A percentile compares a stretch with the other conserved stretches of the same genome.
These are phyloP conservation scores for Rhodomyrtus psidioides DNA, from an alignment of 441 rosid genomes.

Conservation along the genomic window DNA sequence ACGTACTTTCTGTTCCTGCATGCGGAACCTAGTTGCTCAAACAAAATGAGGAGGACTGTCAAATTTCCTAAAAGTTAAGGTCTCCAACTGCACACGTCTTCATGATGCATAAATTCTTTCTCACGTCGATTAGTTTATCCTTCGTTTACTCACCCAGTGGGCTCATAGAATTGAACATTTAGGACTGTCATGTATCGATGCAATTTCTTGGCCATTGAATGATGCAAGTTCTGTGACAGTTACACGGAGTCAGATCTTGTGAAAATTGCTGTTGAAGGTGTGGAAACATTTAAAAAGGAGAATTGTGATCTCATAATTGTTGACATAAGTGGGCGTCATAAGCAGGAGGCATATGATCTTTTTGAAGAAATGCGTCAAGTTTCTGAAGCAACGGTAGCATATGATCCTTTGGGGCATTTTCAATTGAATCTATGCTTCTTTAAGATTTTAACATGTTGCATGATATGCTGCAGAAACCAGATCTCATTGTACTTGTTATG, in stretches of 20 bases:
- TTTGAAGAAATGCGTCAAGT: conserved; percentile 98
- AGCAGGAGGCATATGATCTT: conserved; percentile 87
- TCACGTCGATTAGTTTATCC: background rate
- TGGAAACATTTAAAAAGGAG: conserved; percentile 83
- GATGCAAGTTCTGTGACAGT: conserved; percentile 20
- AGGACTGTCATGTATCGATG: background rate
- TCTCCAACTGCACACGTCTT: background rate
- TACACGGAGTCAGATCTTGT: conserved; percentile 92
- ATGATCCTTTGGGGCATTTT: background rate
- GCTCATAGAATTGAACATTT: background rate
- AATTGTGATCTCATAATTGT: conserved; percentile 91
- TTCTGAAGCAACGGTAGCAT: conserved; percentile 79
- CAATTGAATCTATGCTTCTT: background rate
- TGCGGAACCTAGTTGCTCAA: too few relatives aligned
- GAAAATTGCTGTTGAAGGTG: conserved; percentile 87
- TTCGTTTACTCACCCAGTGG: background rate
- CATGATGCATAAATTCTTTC: background rate
- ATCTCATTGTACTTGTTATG: conserved; percentile 88
- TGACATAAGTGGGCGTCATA: conserved; percentile 91
- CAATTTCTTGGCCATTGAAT: background rate
- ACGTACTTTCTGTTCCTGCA: too few relatives aligned
- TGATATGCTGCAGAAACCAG: conserved; percentile 61
- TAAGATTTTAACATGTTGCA: background rate
- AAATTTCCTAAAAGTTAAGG: background rate
- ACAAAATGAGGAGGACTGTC: background rate